Conservation (phyloP, 2,329 filamentous ascomycete genomes). For the Gliomastix tumulicola region DNA sequence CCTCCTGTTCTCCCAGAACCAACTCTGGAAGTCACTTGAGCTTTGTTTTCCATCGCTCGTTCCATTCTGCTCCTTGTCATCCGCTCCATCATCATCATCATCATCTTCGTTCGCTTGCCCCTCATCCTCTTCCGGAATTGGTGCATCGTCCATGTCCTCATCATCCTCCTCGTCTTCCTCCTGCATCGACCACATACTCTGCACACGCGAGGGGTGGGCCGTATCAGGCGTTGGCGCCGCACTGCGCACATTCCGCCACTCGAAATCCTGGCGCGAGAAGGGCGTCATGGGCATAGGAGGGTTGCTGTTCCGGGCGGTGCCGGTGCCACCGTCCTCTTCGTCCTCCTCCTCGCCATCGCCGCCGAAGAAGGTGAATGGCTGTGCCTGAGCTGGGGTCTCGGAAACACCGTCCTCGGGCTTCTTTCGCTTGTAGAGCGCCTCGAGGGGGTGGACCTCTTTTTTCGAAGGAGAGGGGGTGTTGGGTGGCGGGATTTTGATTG, state of each 20-base stretch:
- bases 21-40: conserved; percentile 55
- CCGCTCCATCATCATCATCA: conserved; percentile 13
- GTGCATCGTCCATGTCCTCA: conserved; percentile 16
- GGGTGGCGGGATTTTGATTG: conserved; percentile 46
- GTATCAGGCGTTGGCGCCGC: conserved; percentile 95
- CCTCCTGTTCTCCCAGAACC: conserved; percentile 62
- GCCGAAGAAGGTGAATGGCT: conserved; percentile 75
- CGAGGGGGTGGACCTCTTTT: conserved; percentile 68
- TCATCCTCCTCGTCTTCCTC: conserved; percentile 32
- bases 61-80: too few species aligned
- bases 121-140: too few species aligned
- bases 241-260: conserved; percentile 69
- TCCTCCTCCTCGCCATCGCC: conserved; percentile 38
- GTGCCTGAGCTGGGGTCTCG: conserved; percentile 24
- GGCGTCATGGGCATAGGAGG: conserved; percentile 66
- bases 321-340: conserved; percentile 23
- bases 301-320: conserved; percentile 3
- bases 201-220: conserved; percentile 62
- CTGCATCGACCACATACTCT: conserved; percentile 39
- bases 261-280: conserved; percentile 72
- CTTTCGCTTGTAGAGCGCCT: conserved; percentile 81
- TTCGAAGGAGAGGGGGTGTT: conserved; percentile 36
- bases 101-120: conserved; percentile 20
- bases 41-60: too few species aligned
- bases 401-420: conserved; percentile 32